A percentile compares a stretch with the other conserved stretches of the same genome.
Evolutionary conservation across 2,329 filamentous ascomycete genomes (phyloP).

Genomic region (Trichoderma polysporum): DNA sequence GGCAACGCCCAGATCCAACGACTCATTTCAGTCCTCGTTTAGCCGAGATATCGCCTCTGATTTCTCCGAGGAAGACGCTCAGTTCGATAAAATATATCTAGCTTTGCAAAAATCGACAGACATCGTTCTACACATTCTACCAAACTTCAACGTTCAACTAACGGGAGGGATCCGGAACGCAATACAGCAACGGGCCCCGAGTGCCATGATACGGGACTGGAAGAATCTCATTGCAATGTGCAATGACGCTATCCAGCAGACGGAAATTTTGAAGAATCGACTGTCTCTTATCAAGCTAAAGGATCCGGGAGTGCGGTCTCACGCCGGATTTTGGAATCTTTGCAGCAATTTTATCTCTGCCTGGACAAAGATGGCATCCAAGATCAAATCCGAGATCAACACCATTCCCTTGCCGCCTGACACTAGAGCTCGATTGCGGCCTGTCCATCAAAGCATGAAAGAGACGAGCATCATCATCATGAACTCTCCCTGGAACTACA

Average conservation of each 20-base stretch:
- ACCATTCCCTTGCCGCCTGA: conserved; percentile 59
- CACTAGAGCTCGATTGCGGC: conserved; percentile 71
- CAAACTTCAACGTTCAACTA: conserved; percentile 67
- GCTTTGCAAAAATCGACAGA: conserved; percentile 73
- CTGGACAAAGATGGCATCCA: conserved; percentile 65
- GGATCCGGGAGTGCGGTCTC: conserved; percentile 71
- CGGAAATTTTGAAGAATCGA: conserved; percentile 69
- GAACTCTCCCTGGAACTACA: conserved; percentile 56
- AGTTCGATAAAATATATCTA: conserved; percentile 80
- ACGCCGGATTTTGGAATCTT: conserved; percentile 63
- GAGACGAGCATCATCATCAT: conserved; percentile 74
- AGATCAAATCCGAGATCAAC: conserved; percentile 57
- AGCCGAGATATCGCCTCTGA: conserved; percentile 53
- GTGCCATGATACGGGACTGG: conserved; percentile 65
- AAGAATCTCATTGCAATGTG: conserved; percentile 70
- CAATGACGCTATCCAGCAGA: conserved; percentile 67
- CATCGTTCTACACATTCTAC: conserved; percentile 69
- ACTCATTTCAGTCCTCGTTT: conserved; percentile 68
- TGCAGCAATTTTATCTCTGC: conserved; percentile 73
- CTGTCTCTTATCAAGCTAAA: conserved; percentile 80
- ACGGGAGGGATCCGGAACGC: conserved; percentile 62
- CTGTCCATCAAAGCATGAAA: conserved; percentile 79
- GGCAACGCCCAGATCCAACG: conserved; percentile 77
- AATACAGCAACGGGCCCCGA: conserved; percentile 57
- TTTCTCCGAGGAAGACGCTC: conserved; percentile 71